Percentiles rank a stretch among this genome's conserved stretches.
phyloP scores from a whole-genome alignment of 2,329 filamentous ascomycete species.

The Paecilomyces sp. region DNA sequence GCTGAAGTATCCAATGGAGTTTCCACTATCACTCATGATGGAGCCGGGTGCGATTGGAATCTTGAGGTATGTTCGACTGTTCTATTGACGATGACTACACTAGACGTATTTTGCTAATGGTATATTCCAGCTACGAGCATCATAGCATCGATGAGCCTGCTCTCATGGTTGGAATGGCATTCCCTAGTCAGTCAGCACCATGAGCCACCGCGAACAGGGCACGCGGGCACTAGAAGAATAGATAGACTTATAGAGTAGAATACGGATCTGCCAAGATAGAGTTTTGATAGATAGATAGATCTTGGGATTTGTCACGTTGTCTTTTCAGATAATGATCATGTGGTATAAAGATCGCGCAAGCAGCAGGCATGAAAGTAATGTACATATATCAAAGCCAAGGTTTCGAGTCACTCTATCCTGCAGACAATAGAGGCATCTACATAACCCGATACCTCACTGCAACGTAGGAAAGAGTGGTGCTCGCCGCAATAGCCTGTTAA shows the following conservation, averaged over 20 bases:
- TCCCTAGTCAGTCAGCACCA: conserved; percentile 14
- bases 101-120: neutral
- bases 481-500: neutral
- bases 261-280: neutral
- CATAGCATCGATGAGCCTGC: conserved; percentile 34
- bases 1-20: conserved; percentile 36
- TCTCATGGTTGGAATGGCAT: conserved; percentile 35
- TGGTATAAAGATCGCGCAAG: neutral
- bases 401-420: neutral
- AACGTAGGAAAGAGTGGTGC: neutral
- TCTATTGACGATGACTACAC: neutral
- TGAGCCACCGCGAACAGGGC: neutral
- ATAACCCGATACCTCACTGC: neutral
- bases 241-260: neutral
- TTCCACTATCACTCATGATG: conserved; percentile 37
- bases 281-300: neutral
- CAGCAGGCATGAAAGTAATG: neutral
- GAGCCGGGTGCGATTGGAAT: conserved; percentile 37
- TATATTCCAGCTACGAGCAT: conserved; percentile 23
- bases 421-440: neutral
- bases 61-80: conserved; percentile 22
- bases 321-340: neutral
- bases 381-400: neutral
- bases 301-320: neutral
- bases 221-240: neutral